Base-by-base conservation (phyloP, 2,329 filamentous ascomycete species). In the Fusarium brachygibbosum region DNA sequence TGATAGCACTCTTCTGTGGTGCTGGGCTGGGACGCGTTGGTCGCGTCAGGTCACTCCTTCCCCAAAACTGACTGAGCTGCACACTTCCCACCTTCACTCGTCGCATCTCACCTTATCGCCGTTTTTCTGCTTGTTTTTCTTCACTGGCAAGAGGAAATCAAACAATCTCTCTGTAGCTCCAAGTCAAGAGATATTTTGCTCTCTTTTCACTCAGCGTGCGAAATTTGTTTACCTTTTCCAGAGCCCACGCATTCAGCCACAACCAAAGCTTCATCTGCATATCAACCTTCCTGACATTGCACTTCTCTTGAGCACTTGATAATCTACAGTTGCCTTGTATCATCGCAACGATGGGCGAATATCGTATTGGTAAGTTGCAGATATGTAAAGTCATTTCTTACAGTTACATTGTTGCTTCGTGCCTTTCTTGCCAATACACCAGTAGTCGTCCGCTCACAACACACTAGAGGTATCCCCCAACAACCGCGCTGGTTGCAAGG, bases 401-500 rank as follows among this genome's bases (percentile, higher is more conserved):
- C 46, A 37, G 44, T 58, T 52, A 40, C 31, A 35, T 44, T 57
- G 29, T 40, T 42, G 57, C 35, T 45, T 42, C 49, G 34, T 46
- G 41, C 25, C 23, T 40, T 13, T 35, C 5, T 35, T 38, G 12
- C 32, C 45, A 51, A 45, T 61, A 37, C 57, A 56, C 37, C 38
- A 42, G 35, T 52, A 53, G 29, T 44, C 46, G 61, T 38, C 69
- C 53, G 32, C 63, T 71, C 41, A 72, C 56, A 32, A 32, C 48
- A 19, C 28, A 31, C n/a, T 75, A 97, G 94, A 97, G 79, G 72
- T 91, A 32, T 87, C 91, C n/a, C 81, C 84, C 45, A 91, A 86
- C 76, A 87, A 85, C 74, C 91, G 94, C 61, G 93, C 94, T 54
- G 87, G 83, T 51, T 98, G 94, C 82, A 86, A 90, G 67, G 90